phyloP scores from a whole-genome alignment of 2,329 filamentous ascomycete species.

The Clonostachys byssicola region DNA sequence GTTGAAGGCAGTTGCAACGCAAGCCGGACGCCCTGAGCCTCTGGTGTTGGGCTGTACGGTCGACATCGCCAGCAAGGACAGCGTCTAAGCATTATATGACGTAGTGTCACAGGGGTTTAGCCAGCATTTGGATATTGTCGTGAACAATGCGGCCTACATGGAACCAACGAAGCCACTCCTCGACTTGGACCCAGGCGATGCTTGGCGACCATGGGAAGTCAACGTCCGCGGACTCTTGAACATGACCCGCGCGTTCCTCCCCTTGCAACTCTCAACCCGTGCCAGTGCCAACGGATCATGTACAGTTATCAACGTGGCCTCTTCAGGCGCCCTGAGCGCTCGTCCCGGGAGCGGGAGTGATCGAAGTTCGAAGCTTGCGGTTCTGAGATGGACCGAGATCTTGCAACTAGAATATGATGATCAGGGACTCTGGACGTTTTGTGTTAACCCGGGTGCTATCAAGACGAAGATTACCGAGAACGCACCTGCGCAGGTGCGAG shows the following conservation, averaged over 20 bases:
- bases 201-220: conserved; percentile 13
- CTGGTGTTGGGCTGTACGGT: conserved; percentile 1
- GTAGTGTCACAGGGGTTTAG: conserved; percentile 4
- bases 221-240: conserved; percentile 11
- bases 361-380: conserved; percentile 39
- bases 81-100: conserved; percentile 5
- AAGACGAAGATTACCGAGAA: conserved; percentile 20
- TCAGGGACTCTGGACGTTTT: conserved; percentile 31
- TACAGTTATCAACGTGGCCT: conserved; percentile 39
- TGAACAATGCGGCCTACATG: conserved; percentile 8
- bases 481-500: conserved; percentile 8
- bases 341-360: conserved; percentile 32
- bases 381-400: conserved; percentile 44
- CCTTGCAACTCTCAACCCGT: conserved; percentile 6
- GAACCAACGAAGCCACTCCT: conserved; percentile 7
- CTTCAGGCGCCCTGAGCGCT: conserved; percentile 31
- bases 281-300: conserved; percentile 1
- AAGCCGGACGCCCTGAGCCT: conserved; percentile 8
- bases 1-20: conserved; percentile 7
- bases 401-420: conserved; percentile 36
- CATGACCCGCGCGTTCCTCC: conserved; percentile 10
- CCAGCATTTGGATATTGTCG: background rate
- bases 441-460: conserved; percentile 29
- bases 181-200: conserved; percentile 8
- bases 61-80: conserved; percentile 8